Evolutionary conservation across 139 green algal genomes (phyloP).

Genomic region (Microglena sp.): DNA sequence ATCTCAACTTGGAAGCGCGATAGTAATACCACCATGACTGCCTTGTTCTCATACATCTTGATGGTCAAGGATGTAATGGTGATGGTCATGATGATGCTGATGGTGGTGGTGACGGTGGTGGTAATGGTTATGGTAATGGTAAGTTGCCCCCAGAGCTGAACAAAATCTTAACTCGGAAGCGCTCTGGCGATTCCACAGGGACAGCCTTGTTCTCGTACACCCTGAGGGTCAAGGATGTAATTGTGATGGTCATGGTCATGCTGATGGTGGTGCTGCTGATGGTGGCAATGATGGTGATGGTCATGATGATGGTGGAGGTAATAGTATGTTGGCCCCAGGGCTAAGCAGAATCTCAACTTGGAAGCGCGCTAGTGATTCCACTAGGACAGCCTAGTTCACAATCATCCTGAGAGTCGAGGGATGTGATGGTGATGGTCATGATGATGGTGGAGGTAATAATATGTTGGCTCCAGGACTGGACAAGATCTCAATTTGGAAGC

Average conservation of each 20-base stretch:
- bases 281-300: too few species aligned
- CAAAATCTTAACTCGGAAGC: background rate
- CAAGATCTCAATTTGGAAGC: background rate
- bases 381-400: slow-evolving; percentile 72
- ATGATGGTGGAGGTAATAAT: background rate
- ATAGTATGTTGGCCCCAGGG: too few species aligned
- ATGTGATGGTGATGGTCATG: background rate
- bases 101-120: background rate
- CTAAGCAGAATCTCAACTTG: slow-evolving; percentile 74
- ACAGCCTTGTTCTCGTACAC: background rate
- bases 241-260: background rate
- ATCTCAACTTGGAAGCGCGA: background rate
- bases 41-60: slow-evolving; percentile 59
- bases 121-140: background rate
- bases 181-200: background rate
- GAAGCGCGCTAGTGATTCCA: slow-evolving; percentile 55
- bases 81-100: background rate
- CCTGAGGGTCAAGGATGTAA: background rate
- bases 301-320: background rate
- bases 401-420: slow-evolving; percentile 36
- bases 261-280: background rate
- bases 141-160: too few species aligned
- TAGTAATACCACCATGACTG: background rate
- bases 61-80: slow-evolving; percentile 27
- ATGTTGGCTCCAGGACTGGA: too few species aligned